Evolutionary conservation across 768 basidiomycete species (phyloP).

Genomic region (Austroboletus eburneus): DNA sequence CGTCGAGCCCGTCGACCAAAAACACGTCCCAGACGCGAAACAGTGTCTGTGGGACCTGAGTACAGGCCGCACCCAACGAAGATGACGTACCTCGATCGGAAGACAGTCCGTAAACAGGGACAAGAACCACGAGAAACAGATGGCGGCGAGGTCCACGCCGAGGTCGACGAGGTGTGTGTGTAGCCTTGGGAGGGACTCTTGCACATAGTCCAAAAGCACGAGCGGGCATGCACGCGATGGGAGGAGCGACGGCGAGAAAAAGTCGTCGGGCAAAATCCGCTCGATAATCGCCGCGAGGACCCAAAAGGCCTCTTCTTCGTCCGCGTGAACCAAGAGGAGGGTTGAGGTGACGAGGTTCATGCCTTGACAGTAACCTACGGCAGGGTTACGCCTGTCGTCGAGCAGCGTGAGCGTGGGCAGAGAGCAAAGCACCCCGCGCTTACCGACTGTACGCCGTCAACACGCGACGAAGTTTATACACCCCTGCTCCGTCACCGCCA

Average conservation of each 20-base stretch:
- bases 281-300: conserved; percentile 86
- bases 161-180: conserved; percentile 71
- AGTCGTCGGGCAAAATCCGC: conserved; percentile 83
- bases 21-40: conserved; percentile 97
- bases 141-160: conserved; percentile 87
- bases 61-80: too few relatives aligned
- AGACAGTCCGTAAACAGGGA: conserved; percentile 95
- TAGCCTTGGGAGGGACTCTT: conserved; percentile 70
- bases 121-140: conserved; percentile 98
- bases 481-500: conserved; percentile 93
- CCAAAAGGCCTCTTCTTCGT: conserved; percentile 99
- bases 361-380: conserved; percentile 92
- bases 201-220: conserved; percentile 85
- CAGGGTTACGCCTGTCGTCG: conserved; percentile 70
- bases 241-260: conserved; percentile 88
- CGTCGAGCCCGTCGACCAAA: conserved; percentile 88
- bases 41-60: conserved; percentile 59
- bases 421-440: conserved; percentile 21
- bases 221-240: conserved; percentile 93
- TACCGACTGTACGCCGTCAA: conserved; percentile 90
- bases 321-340: conserved; percentile 83
- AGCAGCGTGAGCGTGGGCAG: not conserved
- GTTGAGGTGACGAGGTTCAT: conserved; percentile 97
- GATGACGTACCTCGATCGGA: conserved; percentile 90
- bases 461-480: conserved; percentile 86